Base-by-base conservation (phyloP, 225 moss, liverwort and hornwort species). In the Pseudoscleropodium purum region DNA sequence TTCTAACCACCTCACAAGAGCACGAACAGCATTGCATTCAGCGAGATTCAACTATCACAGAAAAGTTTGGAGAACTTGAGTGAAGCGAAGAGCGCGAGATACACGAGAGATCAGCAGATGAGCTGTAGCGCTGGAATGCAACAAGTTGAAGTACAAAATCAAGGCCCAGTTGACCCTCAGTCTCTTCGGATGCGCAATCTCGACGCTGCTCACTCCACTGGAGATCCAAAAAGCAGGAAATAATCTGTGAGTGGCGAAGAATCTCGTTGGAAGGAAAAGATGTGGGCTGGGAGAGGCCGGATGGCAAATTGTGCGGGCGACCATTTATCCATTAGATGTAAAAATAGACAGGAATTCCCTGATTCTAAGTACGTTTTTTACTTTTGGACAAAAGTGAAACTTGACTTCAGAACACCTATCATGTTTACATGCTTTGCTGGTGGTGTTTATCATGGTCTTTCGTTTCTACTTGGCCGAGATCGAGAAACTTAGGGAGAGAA, bases 191-290 rank as follows among this genome's bases (percentile, higher is more conserved):
- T 9, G 88, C 90, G 77, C 90, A 90, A 86, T 80, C 81, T 90
- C 90, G 90, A 90, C 86, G 81, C 86, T 90, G 86, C 90, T 89
- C 33, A 70, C 89, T 61, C 85, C 79, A 70, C 89, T 85, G 60
- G 36, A 89, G 57, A 29, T 41, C 36, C 80, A 2, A 31, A 80
- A 39, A 57, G 67, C 31, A 21, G 24, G 25, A 24, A 45, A 34
- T 81, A 75, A 86, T 86, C 86, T 81, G 33, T 12, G 87, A 7
- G 24, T 27, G 2, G 18, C 13, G 34, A 31, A 73, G 88, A 47
- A 68, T 78, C n/a, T 37, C 26, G 31, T 37, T 45, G 62, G 4
- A 25, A 17, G 66, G 17, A 41, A 41, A 81, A 82, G 41, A 23
- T 75, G 75, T 87, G 84, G 89, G 84, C 67, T 23, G 29, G 52